Conservation (phyloP, 768 basidiomycete genomes). For the Auriculariales sp. region DNA sequence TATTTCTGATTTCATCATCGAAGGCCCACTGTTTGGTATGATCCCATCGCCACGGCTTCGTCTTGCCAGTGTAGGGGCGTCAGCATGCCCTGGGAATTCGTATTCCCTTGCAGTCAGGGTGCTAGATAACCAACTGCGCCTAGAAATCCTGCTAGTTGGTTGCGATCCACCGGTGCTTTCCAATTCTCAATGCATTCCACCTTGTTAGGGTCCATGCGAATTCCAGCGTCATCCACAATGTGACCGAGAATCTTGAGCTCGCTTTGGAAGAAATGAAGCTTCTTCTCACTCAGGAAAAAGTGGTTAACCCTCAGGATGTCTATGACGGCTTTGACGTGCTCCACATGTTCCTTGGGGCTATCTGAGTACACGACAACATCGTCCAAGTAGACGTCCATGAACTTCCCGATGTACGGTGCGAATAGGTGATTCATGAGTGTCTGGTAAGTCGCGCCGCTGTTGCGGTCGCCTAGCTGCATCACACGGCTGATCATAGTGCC, state of each 20-base stretch:
- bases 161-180: constrained; percentile 10
- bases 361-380: constrained; percentile 21
- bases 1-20: constrained; percentile 8
- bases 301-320: constrained; percentile 18
- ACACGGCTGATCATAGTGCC: constrained; percentile 30
- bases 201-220: constrained; percentile 13
- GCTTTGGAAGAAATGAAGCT: constrained; percentile 16
- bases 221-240: constrained; percentile 10
- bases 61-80: constrained; percentile 7
- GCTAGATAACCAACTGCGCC: constrained; percentile 12
- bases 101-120: constrained; percentile 7
- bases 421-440: constrained; percentile 28
- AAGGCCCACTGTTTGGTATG: constrained; percentile 11
- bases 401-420: constrained; percentile 14
- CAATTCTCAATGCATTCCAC: constrained; percentile 11
- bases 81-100: constrained; percentile 7
- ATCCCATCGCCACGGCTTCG: constrained; percentile 6
- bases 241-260: constrained; percentile 7
- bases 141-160: constrained; percentile 8
- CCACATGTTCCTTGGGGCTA: constrained; percentile 15
- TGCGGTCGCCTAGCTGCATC: constrained; percentile 20
- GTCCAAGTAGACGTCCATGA: constrained; percentile 22
- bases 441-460: constrained; percentile 26
- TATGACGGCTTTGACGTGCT: constrained; percentile 18
- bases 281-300: constrained; percentile 21